Evolutionary conservation across 2,329 filamentous ascomycete species (phyloP).

Genomic region (Bipolaris bicolor): DNA sequence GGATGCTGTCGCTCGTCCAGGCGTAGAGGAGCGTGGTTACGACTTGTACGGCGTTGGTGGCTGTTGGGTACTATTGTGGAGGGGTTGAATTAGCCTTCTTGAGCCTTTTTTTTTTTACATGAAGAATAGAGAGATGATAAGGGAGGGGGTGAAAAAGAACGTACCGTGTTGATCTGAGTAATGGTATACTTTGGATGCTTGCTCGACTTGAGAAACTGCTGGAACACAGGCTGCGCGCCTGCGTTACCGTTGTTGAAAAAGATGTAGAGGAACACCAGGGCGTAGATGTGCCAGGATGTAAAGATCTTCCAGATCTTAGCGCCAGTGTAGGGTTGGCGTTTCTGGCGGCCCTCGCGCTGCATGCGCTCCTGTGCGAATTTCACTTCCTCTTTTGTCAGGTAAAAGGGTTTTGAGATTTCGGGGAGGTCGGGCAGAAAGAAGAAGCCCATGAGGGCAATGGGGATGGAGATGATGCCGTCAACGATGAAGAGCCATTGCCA

Average conservation of each 20-base stretch:
- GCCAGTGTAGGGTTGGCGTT: constrained; percentile 6
- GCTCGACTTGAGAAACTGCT: constrained; percentile 27
- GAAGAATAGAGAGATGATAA: no score
- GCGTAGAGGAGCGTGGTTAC: constrained; percentile 27
- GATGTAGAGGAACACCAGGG: constrained; percentile 14
- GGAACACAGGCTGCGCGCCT: constrained; percentile 12
- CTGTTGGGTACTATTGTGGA: constrained; percentile 22
- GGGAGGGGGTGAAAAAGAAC: background rate
- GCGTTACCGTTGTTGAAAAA: constrained; percentile 11
- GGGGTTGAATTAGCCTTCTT: background rate
- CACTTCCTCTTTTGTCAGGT: constrained; percentile 10
- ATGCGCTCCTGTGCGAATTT: constrained; percentile 23
- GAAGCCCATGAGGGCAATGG: constrained; percentile 24
- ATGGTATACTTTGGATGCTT: constrained; percentile 22
- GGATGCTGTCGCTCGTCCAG: constrained; percentile 28
- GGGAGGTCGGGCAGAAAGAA: constrained; percentile 27
- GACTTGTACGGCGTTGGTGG: constrained; percentile 30
- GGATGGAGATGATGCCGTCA: constrained; percentile 26
- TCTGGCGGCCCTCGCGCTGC: background rate
- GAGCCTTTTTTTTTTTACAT: no score
- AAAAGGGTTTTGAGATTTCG: constrained; percentile 24
- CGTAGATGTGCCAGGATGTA: constrained; percentile 19
- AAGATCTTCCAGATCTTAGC: constrained; percentile 15
- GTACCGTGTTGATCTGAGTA: constrained; percentile 23
- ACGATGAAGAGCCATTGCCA: constrained; percentile 38